Conservation (phyloP, 176 grass and related monocot species). For the Tuctoria greenei region DNA sequence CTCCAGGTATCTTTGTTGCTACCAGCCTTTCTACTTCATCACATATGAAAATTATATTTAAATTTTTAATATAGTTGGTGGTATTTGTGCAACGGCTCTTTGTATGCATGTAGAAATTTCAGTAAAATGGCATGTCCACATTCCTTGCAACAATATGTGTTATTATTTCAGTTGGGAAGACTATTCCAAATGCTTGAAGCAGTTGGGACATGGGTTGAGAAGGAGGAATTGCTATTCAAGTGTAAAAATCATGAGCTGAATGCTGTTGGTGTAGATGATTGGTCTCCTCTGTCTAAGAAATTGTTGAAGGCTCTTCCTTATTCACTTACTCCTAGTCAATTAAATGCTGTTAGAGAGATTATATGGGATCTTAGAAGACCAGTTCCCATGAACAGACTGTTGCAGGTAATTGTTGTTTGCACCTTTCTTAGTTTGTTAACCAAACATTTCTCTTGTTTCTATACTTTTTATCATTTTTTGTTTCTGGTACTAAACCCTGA, state of each 20-base stretch:
- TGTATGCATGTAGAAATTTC: conserved; percentile 18
- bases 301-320: conserved; percentile 77
- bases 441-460: conserved; percentile 24
- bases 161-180: conserved; percentile 74
- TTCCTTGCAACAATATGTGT: conserved; percentile 19
- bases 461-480: conserved; percentile 25
- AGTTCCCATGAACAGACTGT: conserved; percentile 91
- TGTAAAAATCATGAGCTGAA: conserved; percentile 75
- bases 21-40: conserved; percentile 8
- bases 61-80: neutral
- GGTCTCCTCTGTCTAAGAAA: conserved; percentile 70
- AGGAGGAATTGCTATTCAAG: conserved; percentile 75
- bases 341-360: conserved; percentile 91
- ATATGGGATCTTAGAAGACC: conserved; percentile 95
- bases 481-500: neutral
- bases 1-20: conserved; percentile 68
- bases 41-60: conserved; percentile 21
- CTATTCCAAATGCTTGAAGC: conserved; percentile 95
- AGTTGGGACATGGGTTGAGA: conserved; percentile 67
- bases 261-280: conserved; percentile 50
- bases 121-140: conserved; percentile 1
- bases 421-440: conserved; percentile 33
- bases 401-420: conserved; percentile 65
- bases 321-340: conserved; percentile 79
- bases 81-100: conserved; percentile 18